Evolutionary conservation across 495 filamentous ascomycete species (phyloP).

Genomic region (Talaromyces nanjingensis): DNA sequence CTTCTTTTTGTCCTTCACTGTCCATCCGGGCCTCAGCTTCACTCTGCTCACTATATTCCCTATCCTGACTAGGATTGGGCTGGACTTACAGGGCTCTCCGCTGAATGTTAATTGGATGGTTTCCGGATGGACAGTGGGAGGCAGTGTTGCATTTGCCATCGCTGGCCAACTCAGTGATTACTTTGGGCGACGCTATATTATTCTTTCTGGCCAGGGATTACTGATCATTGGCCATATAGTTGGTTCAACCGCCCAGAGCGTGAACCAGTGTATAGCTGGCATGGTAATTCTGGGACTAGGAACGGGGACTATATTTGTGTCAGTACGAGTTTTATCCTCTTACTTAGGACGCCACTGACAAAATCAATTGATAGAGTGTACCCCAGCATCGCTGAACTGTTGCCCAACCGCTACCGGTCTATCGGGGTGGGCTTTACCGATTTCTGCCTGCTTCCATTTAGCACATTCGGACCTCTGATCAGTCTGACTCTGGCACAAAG

Average conservation of each 20-base stretch:
- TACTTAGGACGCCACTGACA: not conserved
- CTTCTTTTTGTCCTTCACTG: not conserved
- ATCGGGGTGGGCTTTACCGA: slow-evolving; percentile 9
- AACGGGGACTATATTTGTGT: slow-evolving; percentile 4
- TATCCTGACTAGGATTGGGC: not conserved
- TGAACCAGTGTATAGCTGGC: slow-evolving; percentile 1
- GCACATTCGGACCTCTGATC: slow-evolving; percentile 7
- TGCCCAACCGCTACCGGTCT: slow-evolving; percentile 11
- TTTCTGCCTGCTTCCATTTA: slow-evolving; percentile 10
- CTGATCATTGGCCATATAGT: not conserved
- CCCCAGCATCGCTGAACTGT: slow-evolving; percentile 10
- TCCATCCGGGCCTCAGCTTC: slow-evolving; percentile 5
- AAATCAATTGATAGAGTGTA: not conserved
- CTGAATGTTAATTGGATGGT: slow-evolving; percentile 1
- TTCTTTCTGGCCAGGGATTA: not conserved
- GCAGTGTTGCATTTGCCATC: slow-evolving; percentile 2
- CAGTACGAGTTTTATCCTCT: not conserved
- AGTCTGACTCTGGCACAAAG: slow-evolving; percentile 6
- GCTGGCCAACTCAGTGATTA: slow-evolving; percentile 6
- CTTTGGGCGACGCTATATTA: slow-evolving; percentile 1
- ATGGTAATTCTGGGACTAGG: slow-evolving; percentile 3
- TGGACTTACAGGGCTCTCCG: not conserved
- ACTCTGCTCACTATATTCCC: not conserved
- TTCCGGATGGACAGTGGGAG: not conserved
- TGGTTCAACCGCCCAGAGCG: not conserved